Base-by-base conservation (phyloP, 1,284 basidiomycete genomes). In the Puccinia triticina region DNA sequence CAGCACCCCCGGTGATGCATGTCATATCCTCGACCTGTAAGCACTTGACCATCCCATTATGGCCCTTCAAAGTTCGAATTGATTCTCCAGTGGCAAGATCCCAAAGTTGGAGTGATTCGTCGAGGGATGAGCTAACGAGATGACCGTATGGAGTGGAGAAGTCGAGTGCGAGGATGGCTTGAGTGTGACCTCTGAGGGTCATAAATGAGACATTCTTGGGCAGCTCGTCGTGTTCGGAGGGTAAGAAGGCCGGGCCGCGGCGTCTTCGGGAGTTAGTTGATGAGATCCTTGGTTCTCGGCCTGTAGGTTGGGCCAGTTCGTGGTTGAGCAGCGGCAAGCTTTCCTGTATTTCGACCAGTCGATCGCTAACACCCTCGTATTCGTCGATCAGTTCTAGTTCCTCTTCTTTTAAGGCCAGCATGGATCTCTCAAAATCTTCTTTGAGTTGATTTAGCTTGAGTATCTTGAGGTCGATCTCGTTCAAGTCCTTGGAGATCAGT, bases 101-200 rank as follows among this genome's bases (percentile, higher is more conserved):
- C 94, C 94, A 96, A n/a, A 96, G 91, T 3, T 92, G 90, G 84
- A 93, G 89, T 32, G 88, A 85, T 80, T 89, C 88, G 84, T 91
- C 90, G 64, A 88, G 91, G 0, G 93, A 92, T 1, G 94, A 92
- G 69, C 92, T 94, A 75, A 99, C 94, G 43, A 98, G 90, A 16
- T 92, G 93, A 50, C 95, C 96, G 85, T 99, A 99, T 14, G 96
- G 96, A 86, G 98, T 95, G 26, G 94, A 95, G 86, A 98, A 95
- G 88, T 99, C 96, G 53, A 99, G 90, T 1, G 94, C 92, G 0
- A 92, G 92, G 85, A 99, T 92, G 1, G 95, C 93, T 0, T 91
- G 91, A 0, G 91, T 89, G 86, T 98, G 95, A 50, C 91, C 91
- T 48, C 91, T 89, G 50, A 98, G 89, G 3, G 94, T 94, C 95